Evolutionary conservation across 768 basidiomycete species (phyloP), one percentile per base, ranked within the genome.

Genomic region (Hericium rajendrae): DNA sequence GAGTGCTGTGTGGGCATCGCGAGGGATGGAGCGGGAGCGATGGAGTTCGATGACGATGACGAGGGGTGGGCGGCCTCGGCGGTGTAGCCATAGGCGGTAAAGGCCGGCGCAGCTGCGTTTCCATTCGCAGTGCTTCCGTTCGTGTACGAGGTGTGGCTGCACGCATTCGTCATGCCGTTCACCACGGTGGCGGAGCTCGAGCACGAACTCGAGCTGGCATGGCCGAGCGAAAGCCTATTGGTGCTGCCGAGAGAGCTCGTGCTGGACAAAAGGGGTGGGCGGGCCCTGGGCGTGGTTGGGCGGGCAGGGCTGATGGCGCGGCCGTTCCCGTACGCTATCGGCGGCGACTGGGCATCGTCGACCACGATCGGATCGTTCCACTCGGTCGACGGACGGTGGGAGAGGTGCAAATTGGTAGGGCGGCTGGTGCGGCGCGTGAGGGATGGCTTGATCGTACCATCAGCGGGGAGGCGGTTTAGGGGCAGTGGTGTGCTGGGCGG

Each of bases 401-500:
- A 64, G 24, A 76, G 70, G 39, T 70, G 69, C 53, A 78, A 65
- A 50, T 60, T 67, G 15, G 73, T 71, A 2, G 69, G 73, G 43
- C 68, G 61, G 58, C 67, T 70, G 55, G 58, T 64, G 51, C 68
- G 64, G 51, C 74, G 71, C 11, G 77, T 73, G 26, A 76, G 62
- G 11, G 76, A 75, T 3, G 75, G 73, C 1, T 64, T 69, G 51
- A 77, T 67, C 48, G 60, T 22, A 16, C 55, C 37, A 26, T 63
- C 60, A 22, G 55, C 51, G 51, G 59, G 24, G 57, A 56, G 61
- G 46, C 56, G 57, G 48, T 66, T 51, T 0, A 62, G 56, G 48
- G 66, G 54, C 1, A 63, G 55, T 24, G 76, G 76, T 18, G 76
- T 74, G 15, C 70, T 69, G 8, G 78, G 77, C 24, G 77, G 77